A percentile compares a stretch with the other conserved stretches of the same genome.
These are phyloP conservation scores for Nicotiana attenuata DNA, from an alignment of 257 asterid genomes.

Conservation along the genomic window DNA sequence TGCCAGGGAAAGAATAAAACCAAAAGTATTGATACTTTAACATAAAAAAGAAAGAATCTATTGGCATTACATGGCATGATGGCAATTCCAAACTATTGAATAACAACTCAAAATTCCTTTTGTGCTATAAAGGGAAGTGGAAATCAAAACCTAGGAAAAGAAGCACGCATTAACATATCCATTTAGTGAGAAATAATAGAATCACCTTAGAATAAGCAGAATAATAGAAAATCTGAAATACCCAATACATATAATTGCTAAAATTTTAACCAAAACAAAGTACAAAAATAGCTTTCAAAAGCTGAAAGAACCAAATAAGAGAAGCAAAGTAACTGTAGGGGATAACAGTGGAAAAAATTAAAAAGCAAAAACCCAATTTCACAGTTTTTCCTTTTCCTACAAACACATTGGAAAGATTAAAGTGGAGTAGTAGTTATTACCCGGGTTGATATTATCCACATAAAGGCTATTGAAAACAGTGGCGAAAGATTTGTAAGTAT, in stretches of 20 bases:
- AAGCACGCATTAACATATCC: background rate
- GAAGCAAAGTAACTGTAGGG: background rate
- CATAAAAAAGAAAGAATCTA: background rate
- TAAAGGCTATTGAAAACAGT: conserved; percentile 28
- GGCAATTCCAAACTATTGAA: background rate
- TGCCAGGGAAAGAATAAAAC: background rate
- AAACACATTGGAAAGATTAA: background rate
- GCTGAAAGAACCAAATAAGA: background rate
- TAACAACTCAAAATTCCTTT: background rate
- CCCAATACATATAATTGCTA: background rate
- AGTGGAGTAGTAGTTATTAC: conserved; percentile 2
- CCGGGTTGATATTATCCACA: conserved; percentile 22
- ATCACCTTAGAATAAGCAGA: background rate
- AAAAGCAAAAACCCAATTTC: background rate
- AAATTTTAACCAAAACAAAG: background rate
- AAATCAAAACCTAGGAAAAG: background rate
- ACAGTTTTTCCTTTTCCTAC: background rate
- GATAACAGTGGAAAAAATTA: background rate
- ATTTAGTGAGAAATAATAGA: background rate
- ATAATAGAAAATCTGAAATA: background rate
- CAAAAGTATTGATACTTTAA: background rate
- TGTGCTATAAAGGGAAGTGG: background rate
- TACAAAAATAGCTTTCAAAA: background rate
- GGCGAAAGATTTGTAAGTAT: conserved; percentile 10
- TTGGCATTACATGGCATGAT: background rate